Evolutionary conservation across 2,329 filamentous ascomycete species (phyloP), one percentile per base, ranked within the genome.

Genomic region (Fonsecaea multimorphosa): DNA sequence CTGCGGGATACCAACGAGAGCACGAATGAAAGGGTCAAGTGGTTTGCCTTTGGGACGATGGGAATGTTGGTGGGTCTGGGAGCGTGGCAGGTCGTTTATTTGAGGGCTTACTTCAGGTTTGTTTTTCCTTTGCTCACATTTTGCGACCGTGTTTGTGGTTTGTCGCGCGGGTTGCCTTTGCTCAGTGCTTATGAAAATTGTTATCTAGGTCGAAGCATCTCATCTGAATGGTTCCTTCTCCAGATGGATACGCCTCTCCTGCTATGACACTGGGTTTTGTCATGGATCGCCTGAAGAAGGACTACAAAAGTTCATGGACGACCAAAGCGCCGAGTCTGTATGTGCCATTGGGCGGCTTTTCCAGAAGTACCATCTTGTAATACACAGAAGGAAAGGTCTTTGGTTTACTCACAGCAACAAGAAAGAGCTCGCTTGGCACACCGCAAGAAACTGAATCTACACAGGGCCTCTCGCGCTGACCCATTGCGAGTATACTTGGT

Each of bases 1-100:
- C 86, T 99, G 74, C 86, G 95, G 78, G 94, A 99, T 82, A 99
- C 95, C 73, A 99, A 99, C 80, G 95, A 99, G 89, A 98, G 94
- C 85, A 99, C 95, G 72, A 99, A 99, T 82, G 95, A 91, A 81
- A 88, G 95, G 66, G 95, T 99, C 75, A 99, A 98, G 85, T 98
- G 92, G 93, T 99, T 99, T 80, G 94, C 94, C 56, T 89, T 97
- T 78, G 88, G 89, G 71, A 98, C 94, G 31, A 98, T 97, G 82
- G 90, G 92, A 68, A 89, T 97, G 84, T 83, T 99, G 73, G 84
- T 97, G 72, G 91, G 87, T 36, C 84, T 99, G 73, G 96, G 95
- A 79, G 93, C 84, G 49, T 99, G 95, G 95, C 95, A 99, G 87
- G 91, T 99, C 76, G 88, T 99, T 77, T 99, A 99, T 81, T 85